Conservation (phyloP, 495 filamentous ascomycete species). For the Neurospora hispaniola region DNA sequence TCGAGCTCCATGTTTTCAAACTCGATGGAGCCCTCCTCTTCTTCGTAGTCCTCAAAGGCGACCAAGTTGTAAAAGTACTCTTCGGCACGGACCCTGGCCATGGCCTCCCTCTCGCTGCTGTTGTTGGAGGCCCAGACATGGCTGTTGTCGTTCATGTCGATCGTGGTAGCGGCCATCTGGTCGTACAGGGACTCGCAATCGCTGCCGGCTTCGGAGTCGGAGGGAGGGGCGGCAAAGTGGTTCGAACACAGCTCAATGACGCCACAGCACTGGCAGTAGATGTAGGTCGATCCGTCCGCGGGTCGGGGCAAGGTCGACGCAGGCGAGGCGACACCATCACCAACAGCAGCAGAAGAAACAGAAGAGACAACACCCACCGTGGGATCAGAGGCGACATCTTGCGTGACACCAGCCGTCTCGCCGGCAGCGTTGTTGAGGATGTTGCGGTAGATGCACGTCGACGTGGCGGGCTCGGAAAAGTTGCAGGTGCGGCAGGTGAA, state of each 20-base stretch:
- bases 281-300: conserved; percentile 1
- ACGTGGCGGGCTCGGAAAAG: conserved; percentile 73
- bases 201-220: background rate
- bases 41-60: conserved; percentile 4
- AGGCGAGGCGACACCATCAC: conserved; percentile 16
- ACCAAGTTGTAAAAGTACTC: conserved; percentile 6
- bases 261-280: conserved; percentile 14
- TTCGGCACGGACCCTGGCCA: background rate
- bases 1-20: background rate
- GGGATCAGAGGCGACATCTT: conserved; percentile 92
- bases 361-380: conserved; percentile 62
- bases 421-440: conserved; percentile 78
- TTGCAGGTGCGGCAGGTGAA: conserved; percentile 80
- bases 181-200: background rate
- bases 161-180: background rate
- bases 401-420: conserved; percentile 92
- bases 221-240: conserved; percentile 3
- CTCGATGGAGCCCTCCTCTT: conserved; percentile 1
- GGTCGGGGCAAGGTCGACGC: conserved; percentile 5
- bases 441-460: conserved; percentile 86
- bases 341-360: conserved; percentile 19
- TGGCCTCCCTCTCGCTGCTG: background rate
- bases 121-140: background rate
- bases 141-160: background rate
- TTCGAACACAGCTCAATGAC: conserved; percentile 8